A percentile compares a stretch with the other conserved stretches of the same genome.
These are phyloP conservation scores for Ceratocystis huliohia DNA, from an alignment of 2,329 filamentous ascomycete genomes.

Conservation along the genomic window DNA sequence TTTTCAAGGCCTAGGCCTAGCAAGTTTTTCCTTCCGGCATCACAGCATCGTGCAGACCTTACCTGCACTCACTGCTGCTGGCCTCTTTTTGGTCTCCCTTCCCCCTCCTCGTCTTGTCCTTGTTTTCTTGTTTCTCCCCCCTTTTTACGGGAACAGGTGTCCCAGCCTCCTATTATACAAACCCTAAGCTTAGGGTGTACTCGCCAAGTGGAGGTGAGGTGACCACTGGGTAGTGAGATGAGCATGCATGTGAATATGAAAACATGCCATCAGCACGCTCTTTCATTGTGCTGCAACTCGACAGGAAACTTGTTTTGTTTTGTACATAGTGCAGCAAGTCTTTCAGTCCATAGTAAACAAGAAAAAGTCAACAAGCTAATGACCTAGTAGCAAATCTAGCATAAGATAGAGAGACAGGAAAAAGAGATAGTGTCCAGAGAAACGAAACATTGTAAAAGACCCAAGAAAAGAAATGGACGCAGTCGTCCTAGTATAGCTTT, in stretches of 20 bases:
- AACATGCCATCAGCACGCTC: background rate
- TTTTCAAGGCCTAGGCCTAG: background rate
- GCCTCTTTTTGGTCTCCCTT: background rate
- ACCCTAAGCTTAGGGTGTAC: background rate
- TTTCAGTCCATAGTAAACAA: background rate
- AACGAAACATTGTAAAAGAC: background rate
- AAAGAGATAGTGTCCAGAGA: background rate
- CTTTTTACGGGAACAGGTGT: too few relatives aligned
- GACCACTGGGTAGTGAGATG: too few relatives aligned
- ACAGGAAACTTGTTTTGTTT: background rate
- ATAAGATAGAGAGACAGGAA: background rate
- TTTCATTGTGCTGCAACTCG: background rate
- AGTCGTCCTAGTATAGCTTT: conserved; percentile 24
- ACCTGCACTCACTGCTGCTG: too few relatives aligned
- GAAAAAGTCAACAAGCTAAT: background rate
- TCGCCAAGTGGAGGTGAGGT: too few relatives aligned
- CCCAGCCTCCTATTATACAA: background rate
- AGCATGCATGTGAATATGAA: too few relatives aligned
- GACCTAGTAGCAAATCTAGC: background rate
- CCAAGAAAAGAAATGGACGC: background rate
- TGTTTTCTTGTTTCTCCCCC: background rate
- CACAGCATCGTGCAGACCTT: background rate
- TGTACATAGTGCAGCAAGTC: background rate
- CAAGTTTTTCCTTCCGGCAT: background rate
- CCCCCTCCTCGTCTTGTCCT: background rate